phyloP scores from a whole-genome alignment of 2,329 filamentous ascomycete species.

The Botryotinia narcissicola region DNA sequence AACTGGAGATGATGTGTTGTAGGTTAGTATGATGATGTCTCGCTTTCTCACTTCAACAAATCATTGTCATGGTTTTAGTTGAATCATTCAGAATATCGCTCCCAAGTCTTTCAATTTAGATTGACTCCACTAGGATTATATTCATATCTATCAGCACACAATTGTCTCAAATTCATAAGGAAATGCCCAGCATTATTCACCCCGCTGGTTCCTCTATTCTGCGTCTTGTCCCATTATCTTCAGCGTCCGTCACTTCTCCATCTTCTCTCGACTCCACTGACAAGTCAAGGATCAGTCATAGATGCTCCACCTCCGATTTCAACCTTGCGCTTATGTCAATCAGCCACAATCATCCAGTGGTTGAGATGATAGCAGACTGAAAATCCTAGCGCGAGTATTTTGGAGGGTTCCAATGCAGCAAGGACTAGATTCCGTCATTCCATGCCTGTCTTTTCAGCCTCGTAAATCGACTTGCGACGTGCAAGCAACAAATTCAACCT shows the following conservation, averaged over 20 bases:
- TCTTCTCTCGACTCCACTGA: neutral
- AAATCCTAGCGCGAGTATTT: neutral
- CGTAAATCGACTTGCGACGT: neutral
- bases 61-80: neutral
- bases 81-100: neutral
- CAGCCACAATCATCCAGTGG: neutral
- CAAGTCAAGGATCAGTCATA: neutral
- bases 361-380: neutral
- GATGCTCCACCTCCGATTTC: neutral
- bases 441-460: neutral
- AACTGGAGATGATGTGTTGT: neutral
- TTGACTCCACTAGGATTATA: neutral
- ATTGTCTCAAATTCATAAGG: neutral
- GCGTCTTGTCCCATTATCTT: neutral
- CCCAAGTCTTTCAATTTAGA: neutral
- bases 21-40: neutral
- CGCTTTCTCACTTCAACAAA: neutral
- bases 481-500: neutral
- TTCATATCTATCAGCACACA: neutral
- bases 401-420: neutral
- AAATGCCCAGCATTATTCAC: neutral
- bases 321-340: neutral
- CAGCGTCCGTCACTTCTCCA: neutral
- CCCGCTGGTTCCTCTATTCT: neutral
- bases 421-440: neutral